Conservation (phyloP, 192 early-diverging fungal genomes). For the Cetraspora pellucida region DNA sequence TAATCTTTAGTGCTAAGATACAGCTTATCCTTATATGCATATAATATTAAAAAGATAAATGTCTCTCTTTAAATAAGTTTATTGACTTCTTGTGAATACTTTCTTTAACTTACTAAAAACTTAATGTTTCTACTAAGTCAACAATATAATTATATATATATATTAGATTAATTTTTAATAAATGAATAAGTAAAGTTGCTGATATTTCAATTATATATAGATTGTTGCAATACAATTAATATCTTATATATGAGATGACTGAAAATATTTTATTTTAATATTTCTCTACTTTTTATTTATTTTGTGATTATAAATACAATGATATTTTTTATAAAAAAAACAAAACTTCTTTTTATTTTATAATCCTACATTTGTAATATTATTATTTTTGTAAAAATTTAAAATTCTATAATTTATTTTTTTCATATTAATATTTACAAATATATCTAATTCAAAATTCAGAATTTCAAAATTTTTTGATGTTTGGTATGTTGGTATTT, state of each 20-base stretch:
- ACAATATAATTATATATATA: background rate
- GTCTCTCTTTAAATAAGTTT: background rate
- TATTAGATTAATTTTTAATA: background rate
- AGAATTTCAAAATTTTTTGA: background rate
- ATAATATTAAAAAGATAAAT: background rate
- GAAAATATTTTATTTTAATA: background rate
- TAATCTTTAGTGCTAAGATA: background rate
- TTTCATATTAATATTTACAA: background rate
- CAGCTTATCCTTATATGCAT: background rate
- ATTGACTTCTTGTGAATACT: background rate
- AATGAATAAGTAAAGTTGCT: background rate
- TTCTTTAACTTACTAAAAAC: background rate
- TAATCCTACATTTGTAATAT: background rate
- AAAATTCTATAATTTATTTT: background rate
- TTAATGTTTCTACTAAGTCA: background rate
- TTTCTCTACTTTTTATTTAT: background rate
- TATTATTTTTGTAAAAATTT: constrained; percentile 1
- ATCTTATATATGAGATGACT: background rate
- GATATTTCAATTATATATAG: background rate
- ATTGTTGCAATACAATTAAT: background rate
- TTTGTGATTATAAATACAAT: background rate
- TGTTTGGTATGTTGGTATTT: background rate
- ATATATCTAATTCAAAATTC: background rate
- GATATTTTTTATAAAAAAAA: background rate
- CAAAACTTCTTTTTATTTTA: background rate